Base-by-base conservation (phyloP, 1,284 basidiomycete genomes). In the Cutaneotrichosporon dermatis region DNA sequence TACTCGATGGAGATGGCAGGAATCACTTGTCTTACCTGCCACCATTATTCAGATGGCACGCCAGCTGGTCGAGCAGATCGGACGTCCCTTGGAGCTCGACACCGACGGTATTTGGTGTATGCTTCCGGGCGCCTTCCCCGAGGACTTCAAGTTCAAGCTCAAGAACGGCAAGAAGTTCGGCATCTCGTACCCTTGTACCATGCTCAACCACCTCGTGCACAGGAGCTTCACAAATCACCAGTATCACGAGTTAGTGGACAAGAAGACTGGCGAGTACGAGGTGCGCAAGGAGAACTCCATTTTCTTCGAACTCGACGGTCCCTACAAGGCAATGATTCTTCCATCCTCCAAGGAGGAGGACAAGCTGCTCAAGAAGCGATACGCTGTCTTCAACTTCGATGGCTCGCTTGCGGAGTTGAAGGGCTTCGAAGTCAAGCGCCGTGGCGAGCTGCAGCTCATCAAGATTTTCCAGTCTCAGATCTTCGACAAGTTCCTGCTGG, bases 1-100 rank as follows among this genome's bases (percentile, higher is more conserved):
- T 95, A 99, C 79, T 98, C 94, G 42, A 99, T 99, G 96, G 96
- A 99, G 81, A 99, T 99, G 96, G 96, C 96, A 0, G 96, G 96
- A 16, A 98, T 99, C 69, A 99, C 96, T 8, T 99, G 96, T 80
- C 81, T 99, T 52, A 99, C 96, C 0, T n/a, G 94, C 96, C 5
- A 92, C 86, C 4, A 99, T 99, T 80, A 99, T 99, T 69, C 96
- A 99, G 77, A 95, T 99, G 92, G 96, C 96, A n/a, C 86, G 96
- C 43, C 90, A 95, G 64, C 83, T 96, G 12, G 96, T 99, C 34
- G 96, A 99, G 70, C 91, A 96, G 75, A 93, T 99, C 58, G 96
- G 96, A 1, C 86, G 96, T 16, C 96, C 96, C 1, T 85, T 99
- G 56, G 96, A 99, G 74, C 81, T 99, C 66, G 96, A 99, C 77